Conservation (phyloP, 352 stramenopile genomes). For the Pythium vanterpoolii region DNA sequence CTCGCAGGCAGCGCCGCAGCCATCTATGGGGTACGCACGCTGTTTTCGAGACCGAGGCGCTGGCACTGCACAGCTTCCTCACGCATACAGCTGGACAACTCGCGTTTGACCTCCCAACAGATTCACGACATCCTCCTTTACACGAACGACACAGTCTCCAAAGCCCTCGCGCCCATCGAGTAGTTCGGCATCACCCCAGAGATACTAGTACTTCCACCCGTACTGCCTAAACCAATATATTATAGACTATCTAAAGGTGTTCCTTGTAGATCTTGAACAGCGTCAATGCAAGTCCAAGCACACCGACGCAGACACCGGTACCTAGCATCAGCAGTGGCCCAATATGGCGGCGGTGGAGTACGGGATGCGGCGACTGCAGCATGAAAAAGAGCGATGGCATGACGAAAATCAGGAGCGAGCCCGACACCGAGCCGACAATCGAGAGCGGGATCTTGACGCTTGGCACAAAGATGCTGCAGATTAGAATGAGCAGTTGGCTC, state of each 20-base stretch:
- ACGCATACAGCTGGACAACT: neutral
- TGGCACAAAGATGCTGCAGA: conserved; percentile 73
- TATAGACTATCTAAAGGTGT: conserved; percentile 6
- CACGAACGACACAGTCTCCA: conserved; percentile 1
- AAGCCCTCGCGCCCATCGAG: neutral
- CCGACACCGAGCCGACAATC: conserved; percentile 71
- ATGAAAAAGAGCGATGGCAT: conserved; percentile 79
- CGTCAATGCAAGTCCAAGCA: conserved; percentile 43
- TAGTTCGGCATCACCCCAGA: neutral
- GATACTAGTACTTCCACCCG: too few relatives aligned
- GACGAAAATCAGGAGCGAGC: conserved; percentile 81
- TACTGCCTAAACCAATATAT: neutral
- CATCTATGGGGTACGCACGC: neutral
- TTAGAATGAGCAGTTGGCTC: conserved; percentile 54
- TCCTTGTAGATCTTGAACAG: conserved; percentile 40
- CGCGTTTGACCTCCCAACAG: neutral
- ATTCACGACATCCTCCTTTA: neutral
- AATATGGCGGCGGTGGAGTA: conserved; percentile 37
- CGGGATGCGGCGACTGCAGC: conserved; percentile 41
- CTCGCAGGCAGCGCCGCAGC: neutral
- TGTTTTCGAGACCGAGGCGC: neutral
- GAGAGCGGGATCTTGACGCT: conserved; percentile 75
- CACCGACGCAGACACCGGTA: conserved; percentile 41
- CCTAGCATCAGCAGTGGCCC: conserved; percentile 63
- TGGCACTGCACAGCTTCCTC: neutral